Conservation (phyloP, 129 eudicot species). For the Centaurea solstitialis region DNA sequence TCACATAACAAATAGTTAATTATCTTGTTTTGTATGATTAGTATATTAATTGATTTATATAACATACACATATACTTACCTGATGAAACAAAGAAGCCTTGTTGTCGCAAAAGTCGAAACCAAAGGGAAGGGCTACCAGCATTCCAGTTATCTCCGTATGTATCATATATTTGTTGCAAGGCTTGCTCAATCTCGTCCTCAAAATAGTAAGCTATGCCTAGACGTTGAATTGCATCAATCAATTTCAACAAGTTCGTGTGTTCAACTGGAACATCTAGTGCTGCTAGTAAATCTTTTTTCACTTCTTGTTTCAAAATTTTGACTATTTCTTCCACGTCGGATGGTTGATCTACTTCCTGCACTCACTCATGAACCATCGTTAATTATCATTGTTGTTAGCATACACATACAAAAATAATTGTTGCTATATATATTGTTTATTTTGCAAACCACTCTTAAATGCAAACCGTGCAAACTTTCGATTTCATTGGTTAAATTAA, state of each 20-base stretch:
- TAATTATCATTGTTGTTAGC: not conserved
- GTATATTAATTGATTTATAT: too few relatives aligned
- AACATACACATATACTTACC: slow-evolving; percentile 15
- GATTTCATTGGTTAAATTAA: too few relatives aligned
- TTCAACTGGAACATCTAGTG: not conserved
- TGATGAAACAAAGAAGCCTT: slow-evolving; percentile 33
- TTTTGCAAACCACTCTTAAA: too few relatives aligned
- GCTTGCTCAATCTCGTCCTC: slow-evolving; percentile 34
- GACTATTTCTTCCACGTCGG: slow-evolving; percentile 1
- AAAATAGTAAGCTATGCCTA: slow-evolving; percentile 47
- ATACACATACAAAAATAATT: not conserved
- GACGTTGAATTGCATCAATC: slow-evolving; percentile 49
- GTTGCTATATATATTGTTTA: too few relatives aligned
- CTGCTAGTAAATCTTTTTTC: slow-evolving; percentile 19
- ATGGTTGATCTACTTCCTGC: not conserved
- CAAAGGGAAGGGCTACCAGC: slow-evolving; percentile 12
- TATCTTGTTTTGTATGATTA: not conserved
- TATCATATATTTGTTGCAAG: not conserved
- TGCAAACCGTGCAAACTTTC: too few relatives aligned
- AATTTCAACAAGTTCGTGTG: slow-evolving; percentile 19
- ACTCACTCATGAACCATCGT: not conserved
- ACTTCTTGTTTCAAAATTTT: slow-evolving; percentile 22
- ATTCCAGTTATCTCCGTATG: slow-evolving; percentile 9
- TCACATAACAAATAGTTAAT: not conserved
- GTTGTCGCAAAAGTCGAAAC: slow-evolving; percentile 42